Evolutionary conservation across 2,329 filamentous ascomycete species (phyloP), one percentile per base, ranked within the genome.

Genomic region (Colletotrichum cuscutae): DNA sequence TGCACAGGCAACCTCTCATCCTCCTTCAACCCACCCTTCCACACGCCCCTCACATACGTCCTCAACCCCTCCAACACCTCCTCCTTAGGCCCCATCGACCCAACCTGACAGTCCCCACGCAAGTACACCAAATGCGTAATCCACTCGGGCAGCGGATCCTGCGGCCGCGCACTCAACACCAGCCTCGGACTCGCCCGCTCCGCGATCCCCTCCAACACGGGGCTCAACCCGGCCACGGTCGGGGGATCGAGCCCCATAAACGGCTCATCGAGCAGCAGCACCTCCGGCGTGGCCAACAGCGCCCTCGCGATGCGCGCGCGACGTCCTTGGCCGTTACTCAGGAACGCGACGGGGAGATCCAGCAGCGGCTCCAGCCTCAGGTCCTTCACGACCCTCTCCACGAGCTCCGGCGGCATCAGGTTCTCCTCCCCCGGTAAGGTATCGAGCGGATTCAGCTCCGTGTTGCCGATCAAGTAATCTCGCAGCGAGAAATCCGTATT

Each of bases 231-330:
- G 13, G 89, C 86, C 13, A 94, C 89, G 0, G 95, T 97, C 6
- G 92, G 92, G 15, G 96, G 97, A 81, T 98, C 97, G 19, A 99
- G 86, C 0, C 97, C 96, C 94, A 98, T 97, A 79, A 98, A 98
- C 1, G 97, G 96, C 77, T 98, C 96, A 82, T 99, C 97, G 2
- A 98, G 86, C 65, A 98, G 86, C 73, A 99, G 80, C 12, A 98
- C 88, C 81, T 97, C 93, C 0, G 97, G 97, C 65, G 89, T 88
- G 7, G 87, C 91, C 71, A 98, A 86, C 63, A 99, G 83, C 0
- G 95, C 95, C 77, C 95, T 94, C 2, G 95, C 97, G 76, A 99
- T 98, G 74, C 94, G 90, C 8, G 96, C 94, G 67, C 97, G 87
- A 75, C 96, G 88, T 7, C 94, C 96, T 82, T 99, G 97, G 0